Evolutionary conservation across 495 filamentous ascomycete genomes (phyloP), one percentile per base, ranked within the genome.

Genomic region (Alectoria sarmentosa): DNA sequence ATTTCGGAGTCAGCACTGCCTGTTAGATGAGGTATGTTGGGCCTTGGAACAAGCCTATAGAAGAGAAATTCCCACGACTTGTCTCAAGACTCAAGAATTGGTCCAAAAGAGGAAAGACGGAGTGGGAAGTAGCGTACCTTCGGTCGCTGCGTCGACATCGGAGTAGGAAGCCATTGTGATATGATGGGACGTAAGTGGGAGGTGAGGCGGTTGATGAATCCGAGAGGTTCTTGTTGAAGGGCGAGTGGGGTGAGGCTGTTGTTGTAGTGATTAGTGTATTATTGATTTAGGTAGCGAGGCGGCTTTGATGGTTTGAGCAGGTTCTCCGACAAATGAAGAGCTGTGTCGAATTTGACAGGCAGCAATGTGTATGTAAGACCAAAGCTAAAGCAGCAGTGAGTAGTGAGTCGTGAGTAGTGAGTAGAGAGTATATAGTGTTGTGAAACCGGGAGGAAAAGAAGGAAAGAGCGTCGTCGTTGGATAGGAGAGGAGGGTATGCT

Each of bases 81-180:
- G n/a, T n/a, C n/a, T n/a, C n/a, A n/a, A n/a, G n/a, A n/a, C n/a
- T n/a, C n/a, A n/a, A n/a, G n/a, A n/a, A n/a, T n/a, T n/a, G n/a
- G n/a, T n/a, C n/a, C n/a, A n/a, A n/a, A n/a, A n/a, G n/a, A n/a
- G n/a, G n/a, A n/a, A n/a, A n/a, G n/a, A n/a, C n/a, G n/a, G n/a
- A n/a, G n/a, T n/a, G n/a, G n/a, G n/a, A n/a, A n/a, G n/a, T n/a
- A n/a, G n/a, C n/a, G n/a, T n/a, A n/a, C n/a, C n/a, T n/a, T n/a
- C 48, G 17, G 65, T 62, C 38, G 48, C 65, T 58, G 65, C 59
- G 36, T 66, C 65, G 23, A 44, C 23, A 34, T 38, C 59, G 28
- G 41, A 30, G 39, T 34, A 28, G 14, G 56, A 34, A 57, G 49
- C 37, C 57, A 59, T 19, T 42, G 63, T 49, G 52, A 14, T 55